Evolutionary conservation across 495 filamentous ascomycete species (phyloP), one percentile per base, ranked within the genome.

Genomic region (Cetradonia linearis): DNA sequence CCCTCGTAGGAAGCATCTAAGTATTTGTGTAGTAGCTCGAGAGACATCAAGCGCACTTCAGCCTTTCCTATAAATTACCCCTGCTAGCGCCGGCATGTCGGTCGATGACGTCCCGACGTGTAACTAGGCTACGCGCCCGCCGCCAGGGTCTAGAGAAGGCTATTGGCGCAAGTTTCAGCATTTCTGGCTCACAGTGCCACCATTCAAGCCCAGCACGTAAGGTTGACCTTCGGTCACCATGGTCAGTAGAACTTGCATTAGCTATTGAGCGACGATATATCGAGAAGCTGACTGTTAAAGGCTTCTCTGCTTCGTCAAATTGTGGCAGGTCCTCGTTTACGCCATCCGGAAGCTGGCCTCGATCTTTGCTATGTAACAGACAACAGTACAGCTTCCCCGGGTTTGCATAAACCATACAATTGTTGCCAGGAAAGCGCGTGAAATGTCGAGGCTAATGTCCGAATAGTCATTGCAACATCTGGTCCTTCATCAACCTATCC

Each of bases 321-420:
- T 58, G 85, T 88, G 28, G 88, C 89, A 46, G 86, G 90, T 11
- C 92, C 92, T 20, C 82, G 93, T 57, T 72, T 82, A 55, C 83
- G 83, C 64, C 91, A 97, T 70, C 79, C 86, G 25, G 91, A 95
- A 74, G 84, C 93, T 2, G 86, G 86, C 14, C 77, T 98, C 10
- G 93, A 98, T 74, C 83, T 98, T 46, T 98, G 92, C 77, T 98
- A 98, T 72, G 91, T 97, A 14, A 90, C 89, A 2, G 81, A 89
- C 64, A 85, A 84, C 56, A 85, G 86, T 83, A 65, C 37, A 18
- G 10, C 25, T 20, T 18, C 42, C 28, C 52, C 36, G n/a, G 28
- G 42, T 48, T 14, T n/a, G 42, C 38, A 37, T 30, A 8, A 31
- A n/a, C 18, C 30, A 54, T 7, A 11, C 50, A 54, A 23, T 54